Conservation (phyloP, 179 eudicot genomes). For the Heliamphora pulchella region DNA sequence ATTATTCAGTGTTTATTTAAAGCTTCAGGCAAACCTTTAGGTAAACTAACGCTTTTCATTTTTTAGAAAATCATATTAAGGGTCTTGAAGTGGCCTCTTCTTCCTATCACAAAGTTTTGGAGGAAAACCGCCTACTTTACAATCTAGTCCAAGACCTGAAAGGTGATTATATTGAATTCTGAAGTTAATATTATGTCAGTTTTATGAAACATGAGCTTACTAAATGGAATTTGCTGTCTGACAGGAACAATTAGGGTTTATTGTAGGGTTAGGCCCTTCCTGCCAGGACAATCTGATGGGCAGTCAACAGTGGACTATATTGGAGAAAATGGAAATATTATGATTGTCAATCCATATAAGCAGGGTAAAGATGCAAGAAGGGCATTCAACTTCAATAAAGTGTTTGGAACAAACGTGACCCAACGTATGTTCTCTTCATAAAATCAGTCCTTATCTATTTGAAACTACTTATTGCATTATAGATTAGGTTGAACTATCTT, state of each 20-base stretch:
- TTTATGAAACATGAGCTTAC: background rate
- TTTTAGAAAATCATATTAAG: conserved; percentile 56
- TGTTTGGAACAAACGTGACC: conserved; percentile 61
- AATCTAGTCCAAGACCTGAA: conserved; percentile 93
- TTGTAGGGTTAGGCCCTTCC: conserved; percentile 86
- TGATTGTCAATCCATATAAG: conserved; percentile 77
- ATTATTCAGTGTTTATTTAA: background rate
- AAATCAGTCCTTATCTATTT: background rate
- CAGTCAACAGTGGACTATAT: conserved; percentile 81
- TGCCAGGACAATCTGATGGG: conserved; percentile 45
- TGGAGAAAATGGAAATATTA: conserved; percentile 87
- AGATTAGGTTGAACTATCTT: background rate
- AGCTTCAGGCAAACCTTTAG: background rate
- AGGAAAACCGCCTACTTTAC: conserved; percentile 80
- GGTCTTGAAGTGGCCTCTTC: conserved; percentile 77
- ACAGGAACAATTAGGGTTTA: conserved; percentile 88
- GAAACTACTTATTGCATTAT: background rate
- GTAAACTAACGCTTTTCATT: conserved; percentile 16
- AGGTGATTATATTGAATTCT: conserved; percentile 37
- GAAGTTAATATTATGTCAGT: conserved; percentile 5
- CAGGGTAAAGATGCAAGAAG: conserved; percentile 87
- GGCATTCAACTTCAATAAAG: conserved; percentile 77
- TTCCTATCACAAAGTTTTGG: conserved; percentile 83
- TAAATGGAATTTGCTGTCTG: background rate
- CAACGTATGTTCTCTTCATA: conserved; percentile 50